These are phyloP conservation scores for Limtongozyma cylindracea DNA, from an alignment of 805 yeast species.

Conservation along the genomic window DNA sequence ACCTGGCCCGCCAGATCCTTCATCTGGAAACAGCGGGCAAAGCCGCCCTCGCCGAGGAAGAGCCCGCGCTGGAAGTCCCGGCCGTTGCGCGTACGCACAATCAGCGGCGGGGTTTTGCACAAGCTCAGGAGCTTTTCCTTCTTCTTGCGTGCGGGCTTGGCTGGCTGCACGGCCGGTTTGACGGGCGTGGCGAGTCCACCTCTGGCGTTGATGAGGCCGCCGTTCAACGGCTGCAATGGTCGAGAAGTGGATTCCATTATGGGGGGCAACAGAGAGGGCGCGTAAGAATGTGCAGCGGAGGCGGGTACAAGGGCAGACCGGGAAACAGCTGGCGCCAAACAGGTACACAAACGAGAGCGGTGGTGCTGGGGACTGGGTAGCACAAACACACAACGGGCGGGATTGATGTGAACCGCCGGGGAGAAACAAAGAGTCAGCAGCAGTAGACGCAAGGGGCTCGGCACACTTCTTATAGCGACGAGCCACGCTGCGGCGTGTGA, in stretches of 20 bases:
- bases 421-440: no score
- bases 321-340: no score
- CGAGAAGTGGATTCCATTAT: slow-evolving; percentile 7
- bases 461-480: no score
- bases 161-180: slow-evolving; percentile 1
- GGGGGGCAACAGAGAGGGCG: no score
- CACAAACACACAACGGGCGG: no score
- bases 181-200: not conserved
- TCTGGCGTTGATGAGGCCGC: slow-evolving; percentile 24
- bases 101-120: slow-evolving; percentile 91
- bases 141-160: slow-evolving; percentile 23
- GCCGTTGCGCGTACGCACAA: slow-evolving; percentile 70
- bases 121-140: slow-evolving; percentile 76
- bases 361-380: no score
- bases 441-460: no score
- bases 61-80: slow-evolving; percentile 76
- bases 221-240: slow-evolving; percentile 28
- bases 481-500: no score
- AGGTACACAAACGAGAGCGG: no score
- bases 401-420: no score
- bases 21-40: slow-evolving; percentile 95
- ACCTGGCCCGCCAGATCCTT: slow-evolving; percentile 70
- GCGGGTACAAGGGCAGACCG: no score
- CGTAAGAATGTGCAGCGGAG: no score
- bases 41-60: slow-evolving; percentile 94